These are phyloP conservation scores for Teratosphaeria destructans DNA, from an alignment of 2,329 filamentous ascomycete species.

Conservation along the genomic window DNA sequence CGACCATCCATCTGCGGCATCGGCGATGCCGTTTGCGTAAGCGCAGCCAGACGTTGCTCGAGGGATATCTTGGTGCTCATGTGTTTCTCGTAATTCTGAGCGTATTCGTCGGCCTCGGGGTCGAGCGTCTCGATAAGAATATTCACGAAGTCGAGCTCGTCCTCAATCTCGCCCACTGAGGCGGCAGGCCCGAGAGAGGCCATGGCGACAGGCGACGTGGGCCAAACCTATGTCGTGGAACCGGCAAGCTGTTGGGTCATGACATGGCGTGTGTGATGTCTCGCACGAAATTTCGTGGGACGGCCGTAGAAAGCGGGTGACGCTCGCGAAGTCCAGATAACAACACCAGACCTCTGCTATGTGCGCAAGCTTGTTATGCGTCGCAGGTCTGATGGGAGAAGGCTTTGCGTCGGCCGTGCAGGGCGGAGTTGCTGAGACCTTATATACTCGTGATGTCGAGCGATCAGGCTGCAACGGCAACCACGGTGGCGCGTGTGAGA, in stretches of 20 bases:
- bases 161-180: conserved; percentile 15
- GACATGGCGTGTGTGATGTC: neutral
- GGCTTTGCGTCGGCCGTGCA: neutral
- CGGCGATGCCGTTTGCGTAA: conserved; percentile 2
- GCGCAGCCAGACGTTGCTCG: conserved; percentile 8
- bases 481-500: neutral
- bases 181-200: neutral
- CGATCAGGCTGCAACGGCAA: neutral
- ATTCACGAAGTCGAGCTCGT: conserved; percentile 25
- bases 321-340: neutral
- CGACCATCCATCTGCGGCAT: conserved; percentile 7
- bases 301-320: neutral
- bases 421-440: neutral
- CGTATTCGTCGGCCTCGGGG: conserved; percentile 19
- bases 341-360: neutral
- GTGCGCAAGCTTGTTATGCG: neutral
- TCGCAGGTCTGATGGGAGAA: neutral
- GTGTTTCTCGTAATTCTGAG: conserved; percentile 12
- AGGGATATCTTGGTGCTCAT: conserved; percentile 14
- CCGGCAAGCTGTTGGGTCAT: neutral
- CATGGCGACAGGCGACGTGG: neutral
- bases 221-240: neutral
- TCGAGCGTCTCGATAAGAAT: conserved; percentile 24
- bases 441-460: neutral
- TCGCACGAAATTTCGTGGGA: neutral